Evolutionary conservation across 2,329 filamentous ascomycete species (phyloP), one percentile per base, ranked within the genome.

Genomic region (Xylaria hypoxylon): DNA sequence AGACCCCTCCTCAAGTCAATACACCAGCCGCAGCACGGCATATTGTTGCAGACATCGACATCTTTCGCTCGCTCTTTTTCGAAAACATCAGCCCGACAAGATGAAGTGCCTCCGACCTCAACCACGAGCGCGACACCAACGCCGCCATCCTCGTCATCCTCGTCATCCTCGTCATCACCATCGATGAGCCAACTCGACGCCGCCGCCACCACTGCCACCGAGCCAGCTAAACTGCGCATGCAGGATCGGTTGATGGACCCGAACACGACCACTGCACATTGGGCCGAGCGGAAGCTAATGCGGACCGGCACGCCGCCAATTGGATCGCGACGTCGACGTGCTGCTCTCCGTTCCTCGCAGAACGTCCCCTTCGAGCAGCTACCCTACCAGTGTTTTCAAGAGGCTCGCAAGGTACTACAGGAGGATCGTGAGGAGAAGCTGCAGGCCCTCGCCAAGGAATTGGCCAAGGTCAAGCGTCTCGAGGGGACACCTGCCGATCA

Each of bases 351-450:
- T 75, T 87, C 82, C 73, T 86, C 82, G 42, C 81, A 85, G 68
- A 86, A 90, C 74, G 82, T 97, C 56, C 93, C 94, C 28, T 97
- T 99, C 77, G 93, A 97, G 83, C 92, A 95, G 77, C 84, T 99
- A 72, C 96, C 96, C 19, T 99, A 96, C 82, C 95, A 98, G 85
- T 96, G 93, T 80, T 99, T 98, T 83, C 96, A 99, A 81, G 94
- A 97, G 82, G 96, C 96, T 45, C 89, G 94, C 69, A 92, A 93
- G 78, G 81, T 98, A 55, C 83, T 99, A 62, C 85, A 89, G 59
- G 88, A 87, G 61, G 96, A 99, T 78, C 88, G 95, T 45, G 84
- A 89, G 71, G 87, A 95, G 80, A 98, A 97, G 83, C 74, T 98
- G 57, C 82, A 85, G 67, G 84, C 90, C 75, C 95, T 99, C 64